Percentiles rank a stretch among this genome's conserved stretches.
Conservation (phyloP, 192 early-diverging fungal species). For the Gigaspora rosea region DNA sequence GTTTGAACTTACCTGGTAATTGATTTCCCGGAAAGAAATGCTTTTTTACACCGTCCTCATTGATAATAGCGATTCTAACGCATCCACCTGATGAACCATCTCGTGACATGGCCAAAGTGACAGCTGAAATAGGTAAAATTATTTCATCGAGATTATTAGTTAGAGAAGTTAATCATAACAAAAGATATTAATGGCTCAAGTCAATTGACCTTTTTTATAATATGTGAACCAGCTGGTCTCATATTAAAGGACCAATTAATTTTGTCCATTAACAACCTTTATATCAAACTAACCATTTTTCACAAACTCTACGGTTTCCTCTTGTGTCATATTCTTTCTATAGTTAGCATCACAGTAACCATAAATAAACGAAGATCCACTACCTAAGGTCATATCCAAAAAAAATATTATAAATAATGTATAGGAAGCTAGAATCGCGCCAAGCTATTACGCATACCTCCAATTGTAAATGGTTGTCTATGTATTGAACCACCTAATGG, state of each 20-base stretch:
- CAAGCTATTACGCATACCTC: conserved; percentile 48
- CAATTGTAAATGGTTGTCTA: conserved; percentile 89
- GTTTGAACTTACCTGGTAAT: conserved; percentile 55
- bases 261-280: neutral
- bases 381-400: conserved; percentile 50
- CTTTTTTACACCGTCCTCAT: conserved; percentile 84
- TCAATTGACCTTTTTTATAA: neutral
- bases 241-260: no score
- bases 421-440: neutral
- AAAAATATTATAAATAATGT: neutral
- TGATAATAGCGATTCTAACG: conserved; percentile 93
- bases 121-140: conserved; percentile 50
- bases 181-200: neutral
- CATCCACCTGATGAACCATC: conserved; percentile 98
- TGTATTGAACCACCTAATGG: conserved; percentile 93
- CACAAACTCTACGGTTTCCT: conserved; percentile 90
- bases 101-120: conserved; percentile 91
- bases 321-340: conserved; percentile 76
- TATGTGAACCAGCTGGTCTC: no score
- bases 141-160: neutral
- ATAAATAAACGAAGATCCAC: conserved; percentile 96
- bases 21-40: conserved; percentile 84
- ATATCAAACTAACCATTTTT: conserved; percentile 80
- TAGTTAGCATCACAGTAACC: conserved; percentile 94
- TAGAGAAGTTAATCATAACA: conserved; percentile 8